Conservation (phyloP, 163 green algal species). For the Trebouxia gelatinosa region DNA sequence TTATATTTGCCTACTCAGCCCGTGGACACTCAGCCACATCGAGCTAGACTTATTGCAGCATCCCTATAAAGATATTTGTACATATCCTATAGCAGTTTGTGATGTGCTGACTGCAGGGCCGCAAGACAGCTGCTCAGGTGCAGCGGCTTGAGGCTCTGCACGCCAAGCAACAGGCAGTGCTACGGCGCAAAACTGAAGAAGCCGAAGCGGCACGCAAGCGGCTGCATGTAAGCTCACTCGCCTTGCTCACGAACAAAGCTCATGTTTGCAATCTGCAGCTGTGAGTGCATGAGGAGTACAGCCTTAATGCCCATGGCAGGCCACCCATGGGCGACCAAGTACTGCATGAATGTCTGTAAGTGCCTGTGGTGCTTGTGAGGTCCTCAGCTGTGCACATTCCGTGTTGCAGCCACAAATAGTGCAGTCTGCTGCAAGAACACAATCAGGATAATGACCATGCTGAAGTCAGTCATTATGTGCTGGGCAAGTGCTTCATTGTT, state of each 20-base stretch:
- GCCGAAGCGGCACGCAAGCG: slow-evolving; percentile 74
- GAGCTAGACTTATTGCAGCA: too few species aligned
- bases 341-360: too few species aligned
- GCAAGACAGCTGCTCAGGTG: slow-evolving; percentile 50
- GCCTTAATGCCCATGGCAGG: background rate
- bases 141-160: slow-evolving; percentile 68
- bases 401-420: too few species aligned
- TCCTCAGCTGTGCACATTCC: background rate
- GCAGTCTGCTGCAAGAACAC: too few species aligned
- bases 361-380: too few species aligned
- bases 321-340: too few species aligned
- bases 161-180: slow-evolving; percentile 71
- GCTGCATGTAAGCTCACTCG: slow-evolving; percentile 52
- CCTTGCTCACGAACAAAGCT: background rate
- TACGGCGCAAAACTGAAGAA: slow-evolving; percentile 89
- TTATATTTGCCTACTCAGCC: too few species aligned
- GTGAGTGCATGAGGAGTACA: background rate
- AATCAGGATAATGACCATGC: background rate
- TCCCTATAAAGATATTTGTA: too few species aligned
- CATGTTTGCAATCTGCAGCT: background rate
- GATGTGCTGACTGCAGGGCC: slow-evolving; percentile 50
- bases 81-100: too few species aligned
- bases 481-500: background rate
- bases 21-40: too few species aligned
- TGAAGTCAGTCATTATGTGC: background rate